Evolutionary conservation across 345 rosid species (phyloP).

Genomic region (Bruguiera gymnorhiza): DNA sequence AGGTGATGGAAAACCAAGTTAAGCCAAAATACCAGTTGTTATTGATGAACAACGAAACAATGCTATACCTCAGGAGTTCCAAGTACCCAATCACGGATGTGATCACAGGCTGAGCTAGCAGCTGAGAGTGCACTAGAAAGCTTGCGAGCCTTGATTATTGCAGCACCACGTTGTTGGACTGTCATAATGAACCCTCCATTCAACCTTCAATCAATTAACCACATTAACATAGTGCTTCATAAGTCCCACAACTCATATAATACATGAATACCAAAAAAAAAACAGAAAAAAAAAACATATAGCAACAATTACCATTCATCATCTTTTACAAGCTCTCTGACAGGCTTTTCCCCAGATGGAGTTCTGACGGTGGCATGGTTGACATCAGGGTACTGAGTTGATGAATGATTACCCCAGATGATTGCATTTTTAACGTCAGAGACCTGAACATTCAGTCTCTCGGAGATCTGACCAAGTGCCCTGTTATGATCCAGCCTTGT

Average conservation of each 20-base stretch:
- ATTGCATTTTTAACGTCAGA: slow-evolving; percentile 90
- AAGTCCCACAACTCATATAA: neutral
- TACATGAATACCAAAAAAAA: neutral
- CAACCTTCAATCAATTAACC: slow-evolving; percentile 49
- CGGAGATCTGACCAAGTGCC: slow-evolving; percentile 96
- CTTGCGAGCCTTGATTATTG: slow-evolving; percentile 94
- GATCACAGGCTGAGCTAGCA: slow-evolving; percentile 98
- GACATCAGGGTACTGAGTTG: slow-evolving; percentile 97
- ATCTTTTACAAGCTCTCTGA: slow-evolving; percentile 76
- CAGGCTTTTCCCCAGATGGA: slow-evolving; percentile 69
- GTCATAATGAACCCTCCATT: slow-evolving; percentile 77
- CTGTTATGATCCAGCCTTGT: slow-evolving; percentile 97
- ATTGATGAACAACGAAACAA: neutral
- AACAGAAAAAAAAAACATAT: neutral
- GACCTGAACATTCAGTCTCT: slow-evolving; percentile 79
- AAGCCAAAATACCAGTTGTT: neutral
- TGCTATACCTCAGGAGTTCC: slow-evolving; percentile 87
- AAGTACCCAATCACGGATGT: slow-evolving; percentile 98
- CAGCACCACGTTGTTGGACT: slow-evolving; percentile 99
- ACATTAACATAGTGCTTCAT: neutral
- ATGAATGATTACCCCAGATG: slow-evolving; percentile 99
- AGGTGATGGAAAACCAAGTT: neutral
- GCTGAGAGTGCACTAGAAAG: slow-evolving; percentile 97
- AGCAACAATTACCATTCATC: slow-evolving; percentile 62
- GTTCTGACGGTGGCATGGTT: slow-evolving; percentile 88